These are phyloP conservation scores for Umbelopsis sp. DNA, from an alignment of 192 early-diverging fungal genomes.

Conservation along the genomic window DNA sequence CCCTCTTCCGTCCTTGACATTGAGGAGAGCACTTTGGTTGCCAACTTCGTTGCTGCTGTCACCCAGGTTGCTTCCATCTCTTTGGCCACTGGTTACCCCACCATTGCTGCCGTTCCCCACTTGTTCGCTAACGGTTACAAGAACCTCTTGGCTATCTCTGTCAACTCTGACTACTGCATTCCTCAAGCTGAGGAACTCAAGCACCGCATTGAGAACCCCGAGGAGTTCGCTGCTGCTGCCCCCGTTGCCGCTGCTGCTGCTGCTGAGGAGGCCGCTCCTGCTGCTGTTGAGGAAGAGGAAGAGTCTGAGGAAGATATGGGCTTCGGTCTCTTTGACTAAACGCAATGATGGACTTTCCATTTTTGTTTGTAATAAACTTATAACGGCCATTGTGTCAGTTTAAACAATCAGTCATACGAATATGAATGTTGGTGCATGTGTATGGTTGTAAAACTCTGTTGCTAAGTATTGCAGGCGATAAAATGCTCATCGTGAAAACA, in stretches of 20 bases:
- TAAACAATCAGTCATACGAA: slow-evolving; percentile 3
- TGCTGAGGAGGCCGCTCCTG: slow-evolving; percentile 7
- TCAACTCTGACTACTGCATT: slow-evolving; percentile 91
- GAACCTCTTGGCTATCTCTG: slow-evolving; percentile 89
- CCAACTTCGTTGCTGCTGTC: slow-evolving; percentile 70
- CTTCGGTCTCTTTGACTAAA: slow-evolving; percentile 62
- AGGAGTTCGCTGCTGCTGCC: slow-evolving; percentile 84
- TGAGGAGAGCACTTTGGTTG: slow-evolving; percentile 69
- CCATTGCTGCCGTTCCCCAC: slow-evolving; percentile 92
- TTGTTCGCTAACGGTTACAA: slow-evolving; percentile 97
- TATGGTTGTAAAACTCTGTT: too few species aligned
- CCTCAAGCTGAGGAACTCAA: slow-evolving; percentile 90
- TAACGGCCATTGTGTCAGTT: slow-evolving; percentile 15
- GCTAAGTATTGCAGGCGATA: too few species aligned
- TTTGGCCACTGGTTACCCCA: slow-evolving; percentile 74
- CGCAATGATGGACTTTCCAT: slow-evolving; percentile 20
- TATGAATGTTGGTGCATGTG: not conserved
- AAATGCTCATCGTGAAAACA: too few species aligned
- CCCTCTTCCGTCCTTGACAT: slow-evolving; percentile 88
- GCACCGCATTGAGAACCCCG: slow-evolving; percentile 92
- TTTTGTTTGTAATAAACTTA: slow-evolving; percentile 21
- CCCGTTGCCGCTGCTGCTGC: slow-evolving; percentile 66
- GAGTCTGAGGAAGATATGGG: slow-evolving; percentile 82
- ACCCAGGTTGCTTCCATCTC: slow-evolving; percentile 82
- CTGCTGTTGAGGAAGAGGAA: slow-evolving; percentile 58